Evolutionary conservation across 257 asterid species (phyloP).

Genomic region (Echites panduratus): DNA sequence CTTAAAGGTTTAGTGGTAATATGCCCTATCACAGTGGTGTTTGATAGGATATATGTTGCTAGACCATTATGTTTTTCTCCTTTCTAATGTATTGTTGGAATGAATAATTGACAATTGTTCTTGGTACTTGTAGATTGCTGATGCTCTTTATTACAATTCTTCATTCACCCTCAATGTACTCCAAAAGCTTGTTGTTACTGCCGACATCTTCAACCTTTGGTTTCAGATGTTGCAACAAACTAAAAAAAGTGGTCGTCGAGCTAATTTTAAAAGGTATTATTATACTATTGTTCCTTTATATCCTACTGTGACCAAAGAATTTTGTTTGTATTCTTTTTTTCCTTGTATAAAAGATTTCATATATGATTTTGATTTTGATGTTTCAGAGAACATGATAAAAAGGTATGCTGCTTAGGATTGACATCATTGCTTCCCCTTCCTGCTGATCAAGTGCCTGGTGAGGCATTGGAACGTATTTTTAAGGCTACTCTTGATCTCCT

Average conservation of each 20-base stretch:
- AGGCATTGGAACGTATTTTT: slow-evolving; percentile 87
- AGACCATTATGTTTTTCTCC: neutral
- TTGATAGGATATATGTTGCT: neutral
- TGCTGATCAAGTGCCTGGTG: slow-evolving; percentile 78
- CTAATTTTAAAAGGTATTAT: slow-evolving; percentile 75
- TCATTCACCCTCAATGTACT: slow-evolving; percentile 60
- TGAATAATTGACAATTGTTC: neutral
- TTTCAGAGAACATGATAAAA: slow-evolving; percentile 93
- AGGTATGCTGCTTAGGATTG: slow-evolving; percentile 93
- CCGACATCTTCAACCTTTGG: slow-evolving; percentile 93
- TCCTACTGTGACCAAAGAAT: neutral
- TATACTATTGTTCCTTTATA: neutral
- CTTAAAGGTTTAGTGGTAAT: neutral
- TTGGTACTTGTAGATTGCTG: slow-evolving; percentile 65
- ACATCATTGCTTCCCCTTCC: slow-evolving; percentile 93
- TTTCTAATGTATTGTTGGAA: neutral
- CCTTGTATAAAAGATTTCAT: neutral
- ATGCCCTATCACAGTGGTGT: neutral
- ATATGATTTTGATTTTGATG: slow-evolving; percentile 7
- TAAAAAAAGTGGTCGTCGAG: slow-evolving; percentile 67
- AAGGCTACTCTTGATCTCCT: slow-evolving; percentile 88
- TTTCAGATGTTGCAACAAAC: slow-evolving; percentile 92
- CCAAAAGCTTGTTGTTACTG: slow-evolving; percentile 84
- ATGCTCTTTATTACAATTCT: slow-evolving; percentile 87
- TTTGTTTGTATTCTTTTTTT: slow-evolving; percentile 6